Base-by-base conservation (phyloP, 345 rosid genomes). In the Aegle marmelos region DNA sequence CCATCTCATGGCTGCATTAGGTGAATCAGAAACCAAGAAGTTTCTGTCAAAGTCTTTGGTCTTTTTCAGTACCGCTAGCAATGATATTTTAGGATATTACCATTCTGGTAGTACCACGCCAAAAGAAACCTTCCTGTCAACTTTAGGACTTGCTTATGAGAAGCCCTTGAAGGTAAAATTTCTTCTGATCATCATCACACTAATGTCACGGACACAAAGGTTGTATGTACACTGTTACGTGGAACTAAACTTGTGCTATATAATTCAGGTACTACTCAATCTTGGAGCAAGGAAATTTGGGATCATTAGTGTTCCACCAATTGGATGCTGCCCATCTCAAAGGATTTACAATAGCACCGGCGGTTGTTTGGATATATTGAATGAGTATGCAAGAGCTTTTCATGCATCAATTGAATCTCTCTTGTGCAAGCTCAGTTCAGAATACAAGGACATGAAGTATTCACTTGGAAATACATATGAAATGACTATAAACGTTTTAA, bases 271-370 rank as follows among this genome's bases (percentile, higher is more conserved):
- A 19, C 72, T 91, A 6, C 48, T 82, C 7, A 36, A 22, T 30
- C 72, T 85, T 22, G 86, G 90, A 24, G 95, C 82, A 34, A 86
- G 85, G 75, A 91, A 87, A 76, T 72, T 91, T 39, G 91, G 95
- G 6, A 83, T 85, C 1, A 71, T 80, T 68, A 82, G 91, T 45
- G 81, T 89, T 59, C 84, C 89, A 10, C 90, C 92, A 2, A 82
- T 87, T 6, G 92, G 91, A n/a, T 89, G 91, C 56, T 89, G 92
- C 69, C 95, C 90, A 68, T 82, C 87, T 53, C 88, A 79, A 74
- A 88, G 91, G 80, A 13, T 68, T 81, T 58, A 16, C 25, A 83
- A 82, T n/a, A 53, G 71, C 0, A 80, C 81, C 2, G 83, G 81
- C 5, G 92, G 85, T 21, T 89, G 92, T 45, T 66, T 82, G 76